phyloP scores from a whole-genome alignment of 75 land plant species.

The Sequoiadendron giganteum region DNA sequence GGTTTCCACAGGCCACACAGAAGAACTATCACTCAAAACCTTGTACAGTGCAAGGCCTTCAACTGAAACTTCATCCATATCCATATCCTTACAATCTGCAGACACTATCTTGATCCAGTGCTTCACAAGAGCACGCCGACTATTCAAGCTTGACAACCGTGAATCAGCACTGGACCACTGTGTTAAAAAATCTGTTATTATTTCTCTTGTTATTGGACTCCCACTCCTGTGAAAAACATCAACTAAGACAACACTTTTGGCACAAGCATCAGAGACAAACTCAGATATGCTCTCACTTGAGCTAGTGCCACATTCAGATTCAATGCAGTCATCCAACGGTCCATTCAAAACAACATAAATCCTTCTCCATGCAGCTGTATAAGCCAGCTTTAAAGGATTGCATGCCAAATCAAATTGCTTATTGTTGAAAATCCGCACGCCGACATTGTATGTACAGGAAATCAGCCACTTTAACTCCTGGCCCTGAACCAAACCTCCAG shows the following conservation, averaged over 20 bases:
- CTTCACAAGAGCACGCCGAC: no score
- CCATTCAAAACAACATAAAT: not conserved
- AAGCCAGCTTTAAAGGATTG: not conserved
- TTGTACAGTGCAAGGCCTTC: no score
- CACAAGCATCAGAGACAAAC: constrained; percentile 4
- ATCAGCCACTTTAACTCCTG: not conserved
- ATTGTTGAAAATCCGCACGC: not conserved
- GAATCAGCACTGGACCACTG: no score
- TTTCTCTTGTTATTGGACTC: no score
- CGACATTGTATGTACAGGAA: not conserved
- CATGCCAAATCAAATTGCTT: not conserved
- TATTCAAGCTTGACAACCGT: no score
- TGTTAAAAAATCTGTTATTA: no score
- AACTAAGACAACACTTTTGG: not conserved
- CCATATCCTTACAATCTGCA: no score
- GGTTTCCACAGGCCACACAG: no score
- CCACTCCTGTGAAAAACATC: no score
- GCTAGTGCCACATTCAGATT: not conserved
- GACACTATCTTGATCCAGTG: no score
- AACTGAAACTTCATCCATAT: no score
- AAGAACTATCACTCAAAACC: no score
- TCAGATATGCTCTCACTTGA: not conserved
- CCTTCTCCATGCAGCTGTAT: constrained; percentile 5
- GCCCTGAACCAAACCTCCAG: not conserved
- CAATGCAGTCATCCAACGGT: not conserved